Percentiles rank a stretch among this genome's conserved stretches.
These are phyloP conservation scores for Aspergillus eucalypticola DNA, from an alignment of 2,329 filamentous ascomycete genomes.

Conservation along the genomic window DNA sequence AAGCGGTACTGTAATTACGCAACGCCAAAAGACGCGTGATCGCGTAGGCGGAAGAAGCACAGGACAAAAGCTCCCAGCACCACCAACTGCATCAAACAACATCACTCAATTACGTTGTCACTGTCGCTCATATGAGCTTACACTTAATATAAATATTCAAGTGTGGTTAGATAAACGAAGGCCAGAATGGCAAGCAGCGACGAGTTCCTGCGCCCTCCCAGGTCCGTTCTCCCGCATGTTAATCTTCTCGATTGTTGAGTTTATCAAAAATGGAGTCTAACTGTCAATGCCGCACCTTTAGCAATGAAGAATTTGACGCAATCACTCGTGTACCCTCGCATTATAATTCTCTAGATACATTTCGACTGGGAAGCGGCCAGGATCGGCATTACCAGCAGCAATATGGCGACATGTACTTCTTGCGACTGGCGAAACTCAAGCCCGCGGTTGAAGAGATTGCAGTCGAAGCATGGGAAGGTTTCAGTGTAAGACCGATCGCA, in stretches of 20 bases:
- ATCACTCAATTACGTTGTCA: not conserved
- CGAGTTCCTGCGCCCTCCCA: constrained; percentile 32
- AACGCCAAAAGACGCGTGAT: constrained; percentile 32
- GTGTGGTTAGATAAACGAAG: not conserved
- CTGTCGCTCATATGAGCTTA: not conserved
- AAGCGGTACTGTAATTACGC: constrained; percentile 27
- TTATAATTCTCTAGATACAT: constrained; percentile 77
- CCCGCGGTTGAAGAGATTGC: constrained; percentile 76
- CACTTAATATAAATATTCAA: not conserved
- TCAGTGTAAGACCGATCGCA: constrained; percentile 51
- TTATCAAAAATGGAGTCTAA: not conserved
- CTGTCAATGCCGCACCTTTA: constrained; percentile 10
- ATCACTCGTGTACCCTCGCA: constrained; percentile 57
- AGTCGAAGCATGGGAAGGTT: constrained; percentile 71
- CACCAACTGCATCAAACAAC: not conserved
- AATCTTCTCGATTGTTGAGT: not conserved
- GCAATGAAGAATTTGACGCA: constrained; percentile 41
- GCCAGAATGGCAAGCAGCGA: constrained; percentile 20
- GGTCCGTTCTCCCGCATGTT: constrained; percentile 21
- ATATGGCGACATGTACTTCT: constrained; percentile 96
- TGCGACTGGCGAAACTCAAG: constrained; percentile 84
- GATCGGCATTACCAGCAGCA: constrained; percentile 83
- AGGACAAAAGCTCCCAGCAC: constrained; percentile 4
- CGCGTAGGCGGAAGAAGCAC: constrained; percentile 15
- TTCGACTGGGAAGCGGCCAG: constrained; percentile 65